Percentiles rank a stretch among this genome's conserved stretches.
phyloP scores from a whole-genome alignment of 1,284 basidiomycete species.

The Microbotryum silenes-acaulis region DNA sequence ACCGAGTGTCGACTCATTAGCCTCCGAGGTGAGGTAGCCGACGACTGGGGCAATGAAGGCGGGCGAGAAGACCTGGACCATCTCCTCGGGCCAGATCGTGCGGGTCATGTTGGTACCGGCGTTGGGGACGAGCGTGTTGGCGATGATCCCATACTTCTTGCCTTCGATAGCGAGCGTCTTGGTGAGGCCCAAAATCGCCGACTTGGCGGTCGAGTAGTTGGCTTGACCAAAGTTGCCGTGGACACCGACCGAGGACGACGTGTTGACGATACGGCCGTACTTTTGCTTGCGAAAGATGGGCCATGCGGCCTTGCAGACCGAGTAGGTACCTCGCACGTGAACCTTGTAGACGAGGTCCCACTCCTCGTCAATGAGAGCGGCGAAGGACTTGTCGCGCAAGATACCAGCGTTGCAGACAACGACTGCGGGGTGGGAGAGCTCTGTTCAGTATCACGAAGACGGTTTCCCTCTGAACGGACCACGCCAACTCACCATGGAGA shows the following conservation, averaged over 20 bases:
- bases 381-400: conserved; percentile 64
- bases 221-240: conserved; percentile 81
- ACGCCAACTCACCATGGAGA: conserved; percentile 52
- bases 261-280: conserved; percentile 92
- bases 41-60: conserved; percentile 87
- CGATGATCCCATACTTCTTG: conserved; percentile 78
- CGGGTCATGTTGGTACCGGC: conserved; percentile 59
- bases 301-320: conserved; percentile 81
- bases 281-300: conserved; percentile 95
- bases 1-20: conserved; percentile 66
- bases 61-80: conserved; percentile 93
- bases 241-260: conserved; percentile 78
- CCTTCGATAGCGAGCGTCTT: conserved; percentile 88
- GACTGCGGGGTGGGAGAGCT: conserved; percentile 1
- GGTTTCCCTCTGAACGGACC: not conserved
- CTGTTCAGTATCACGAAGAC: not conserved
- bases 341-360: conserved; percentile 90
- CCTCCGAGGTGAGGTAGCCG: conserved; percentile 78
- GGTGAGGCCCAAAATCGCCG: conserved; percentile 83
- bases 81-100: conserved; percentile 80
- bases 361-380: conserved; percentile 78
- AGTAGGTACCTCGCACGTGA: conserved; percentile 62
- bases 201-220: conserved; percentile 83
- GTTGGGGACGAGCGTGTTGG: conserved; percentile 50
- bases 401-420: conserved; percentile 92